Percentiles rank a stretch among this genome's conserved stretches.
Evolutionary conservation across 2,329 filamentous ascomycete species (phyloP).

Genomic region (Clarireedia paspali): DNA sequence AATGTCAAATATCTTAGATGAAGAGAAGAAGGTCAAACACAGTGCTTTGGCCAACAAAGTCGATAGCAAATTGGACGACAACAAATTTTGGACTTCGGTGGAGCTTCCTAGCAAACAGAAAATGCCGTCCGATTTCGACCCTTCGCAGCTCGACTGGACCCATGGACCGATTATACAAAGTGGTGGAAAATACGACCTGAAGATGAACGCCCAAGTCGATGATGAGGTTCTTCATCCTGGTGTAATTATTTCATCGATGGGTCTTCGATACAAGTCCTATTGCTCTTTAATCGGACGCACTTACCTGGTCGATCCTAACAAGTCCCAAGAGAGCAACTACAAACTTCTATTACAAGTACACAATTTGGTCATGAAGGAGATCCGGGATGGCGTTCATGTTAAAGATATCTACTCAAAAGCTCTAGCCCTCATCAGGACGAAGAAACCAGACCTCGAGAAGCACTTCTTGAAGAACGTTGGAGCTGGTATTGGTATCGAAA

Average conservation of each 20-base stretch:
- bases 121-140: slow-evolving; percentile 79
- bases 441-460: slow-evolving; percentile 92
- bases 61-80: slow-evolving; percentile 83
- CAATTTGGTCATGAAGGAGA: slow-evolving; percentile 81
- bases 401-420: slow-evolving; percentile 94
- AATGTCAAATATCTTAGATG: slow-evolving; percentile 92
- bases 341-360: slow-evolving; percentile 80
- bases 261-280: slow-evolving; percentile 92
- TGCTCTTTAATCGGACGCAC: slow-evolving; percentile 87
- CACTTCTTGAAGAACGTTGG: slow-evolving; percentile 91
- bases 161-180: slow-evolving; percentile 88
- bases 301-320: slow-evolving; percentile 94
- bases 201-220: slow-evolving; percentile 70
- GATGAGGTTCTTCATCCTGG: slow-evolving; percentile 80
- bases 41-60: slow-evolving; percentile 79
- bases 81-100: slow-evolving; percentile 84
- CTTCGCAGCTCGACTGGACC: slow-evolving; percentile 87
- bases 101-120: slow-evolving; percentile 63
- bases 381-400: slow-evolving; percentile 75
- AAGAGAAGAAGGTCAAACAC: slow-evolving; percentile 96
- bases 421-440: slow-evolving; percentile 68
- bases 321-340: slow-evolving; percentile 90
- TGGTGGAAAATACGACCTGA: slow-evolving; percentile 89
- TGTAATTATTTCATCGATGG: slow-evolving; percentile 87
- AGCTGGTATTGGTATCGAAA: slow-evolving; percentile 87